Base-by-base conservation (phyloP, 2,329 filamentous ascomycete species). In the Ophiosphaerella narmari region DNA sequence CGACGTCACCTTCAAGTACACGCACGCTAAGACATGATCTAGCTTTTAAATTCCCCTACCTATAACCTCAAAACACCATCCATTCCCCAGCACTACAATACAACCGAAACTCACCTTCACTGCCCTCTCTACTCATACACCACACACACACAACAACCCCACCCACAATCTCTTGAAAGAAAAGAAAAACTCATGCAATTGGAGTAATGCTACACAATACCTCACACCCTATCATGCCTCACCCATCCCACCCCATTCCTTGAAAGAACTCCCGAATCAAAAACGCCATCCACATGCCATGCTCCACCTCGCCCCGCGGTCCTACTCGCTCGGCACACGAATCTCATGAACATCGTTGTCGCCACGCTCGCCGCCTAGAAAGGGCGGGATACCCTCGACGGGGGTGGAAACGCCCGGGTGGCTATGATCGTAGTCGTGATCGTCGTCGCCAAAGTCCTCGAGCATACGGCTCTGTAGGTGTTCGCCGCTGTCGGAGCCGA, bases 401-500 rank as follows among this genome's bases (percentile, higher is more conserved):
- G 67, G 63, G n/a, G 66, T 68, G 6, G 53, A 50, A 31, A 51
- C 50, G 1, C 67, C 56, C 2, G 60, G 44, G 13, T 46, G 47
- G 3, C 50, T 50, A 12, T 46, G 45, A 7, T 44, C 44, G 3
- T 65, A 46, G 5, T 48, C 50, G 12, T 43, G 45, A 7, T 46
- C 43, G 5, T 68, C 65, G n/a, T 69, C 66, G 21, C 63, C 67
- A 55, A 71, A 70, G 45, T 70, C 69, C 49, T 70, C 61, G 29
- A 64, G 13, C 57, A 70, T 55, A 5, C 67, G 49, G 7, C 49
- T 31, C 1, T 48, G 14, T 21, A 63, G 40, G 2, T 60, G 55
- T 4, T 66, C 65, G 2, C 45, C 65, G 8, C 43, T 62, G 3
- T 48, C 40, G 9, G 53, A 55, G 6, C 64, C 66, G 31, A 63